These are phyloP conservation scores for Podospora anserina DNA, from an alignment of 495 filamentous ascomycete genomes.

Conservation along the genomic window DNA sequence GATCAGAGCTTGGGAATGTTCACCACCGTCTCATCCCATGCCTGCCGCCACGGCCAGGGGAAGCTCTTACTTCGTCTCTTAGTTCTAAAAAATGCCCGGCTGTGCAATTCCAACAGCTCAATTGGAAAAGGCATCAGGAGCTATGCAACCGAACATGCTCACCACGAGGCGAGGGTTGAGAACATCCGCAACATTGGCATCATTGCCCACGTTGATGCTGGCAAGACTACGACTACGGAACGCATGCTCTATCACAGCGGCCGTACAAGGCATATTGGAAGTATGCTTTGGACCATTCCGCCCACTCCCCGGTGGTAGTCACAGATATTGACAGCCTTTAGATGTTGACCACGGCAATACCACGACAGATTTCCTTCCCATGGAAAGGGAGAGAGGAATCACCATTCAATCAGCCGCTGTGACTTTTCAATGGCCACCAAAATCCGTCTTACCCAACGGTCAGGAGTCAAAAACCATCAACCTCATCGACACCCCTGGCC, in stretches of 20 bases:
- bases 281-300: constrained; percentile 40
- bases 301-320: not conserved
- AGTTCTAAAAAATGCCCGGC: constrained; percentile 21
- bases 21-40: constrained; percentile 9
- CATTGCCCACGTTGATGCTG: constrained; percentile 98
- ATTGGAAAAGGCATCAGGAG: not conserved
- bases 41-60: constrained; percentile 21
- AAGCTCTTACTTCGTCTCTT: constrained; percentile 11
- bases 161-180: constrained; percentile 38
- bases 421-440: constrained; percentile 77
- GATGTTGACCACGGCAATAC: constrained; percentile 98
- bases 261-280: constrained; percentile 78
- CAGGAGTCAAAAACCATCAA: constrained; percentile 63
- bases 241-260: constrained; percentile 99
- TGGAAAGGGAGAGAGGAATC: constrained; percentile 89
- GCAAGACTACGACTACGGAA: constrained; percentile 98
- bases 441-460: constrained; percentile 31
- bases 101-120: constrained; percentile 2
- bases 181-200: constrained; percentile 93
- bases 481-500: constrained; percentile 95
- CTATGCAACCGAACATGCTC: constrained; percentile 22
- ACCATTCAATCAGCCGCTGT: constrained; percentile 98
- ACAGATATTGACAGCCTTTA: constrained; percentile 25
- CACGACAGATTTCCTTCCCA: constrained; percentile 94
- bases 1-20: constrained; percentile 21